Conservation (phyloP, 1,284 basidiomycete species). For the Lentinula novae-zelandiae region DNA sequence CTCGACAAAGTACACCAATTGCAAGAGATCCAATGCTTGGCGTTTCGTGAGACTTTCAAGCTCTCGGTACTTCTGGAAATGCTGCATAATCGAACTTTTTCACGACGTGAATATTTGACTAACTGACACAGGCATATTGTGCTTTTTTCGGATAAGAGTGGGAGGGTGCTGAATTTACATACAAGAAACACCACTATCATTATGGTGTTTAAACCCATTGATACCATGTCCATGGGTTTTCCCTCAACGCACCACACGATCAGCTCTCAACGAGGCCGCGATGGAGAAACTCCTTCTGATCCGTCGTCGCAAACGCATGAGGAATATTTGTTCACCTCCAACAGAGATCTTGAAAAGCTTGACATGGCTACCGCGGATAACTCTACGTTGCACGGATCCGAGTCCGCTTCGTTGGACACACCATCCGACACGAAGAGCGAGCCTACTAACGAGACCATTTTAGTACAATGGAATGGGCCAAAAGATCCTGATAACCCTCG, state of each 20-base stretch:
- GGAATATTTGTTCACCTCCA: neutral
- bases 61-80: neutral
- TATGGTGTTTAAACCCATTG: neutral
- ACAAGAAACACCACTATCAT: neutral
- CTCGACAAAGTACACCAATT: neutral
- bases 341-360: constrained; percentile 1
- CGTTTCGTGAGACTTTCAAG: neutral
- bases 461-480: constrained; percentile 25
- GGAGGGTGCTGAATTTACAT: neutral
- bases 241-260: neutral
- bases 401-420: neutral
- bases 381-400: neutral
- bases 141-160: constrained; percentile 2
- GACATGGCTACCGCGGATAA: neutral
- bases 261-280: neutral
- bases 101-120: neutral
- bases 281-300: neutral
- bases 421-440: neutral
- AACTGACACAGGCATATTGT: neutral
- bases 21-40: neutral
- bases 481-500: constrained; percentile 26
- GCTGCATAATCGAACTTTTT: neutral
- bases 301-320: neutral
- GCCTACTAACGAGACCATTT: constrained; percentile 7
- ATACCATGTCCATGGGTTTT: neutral